phyloP scores from a whole-genome alignment of 495 filamentous ascomycete genomes.

The Bacidia gigantensis region DNA sequence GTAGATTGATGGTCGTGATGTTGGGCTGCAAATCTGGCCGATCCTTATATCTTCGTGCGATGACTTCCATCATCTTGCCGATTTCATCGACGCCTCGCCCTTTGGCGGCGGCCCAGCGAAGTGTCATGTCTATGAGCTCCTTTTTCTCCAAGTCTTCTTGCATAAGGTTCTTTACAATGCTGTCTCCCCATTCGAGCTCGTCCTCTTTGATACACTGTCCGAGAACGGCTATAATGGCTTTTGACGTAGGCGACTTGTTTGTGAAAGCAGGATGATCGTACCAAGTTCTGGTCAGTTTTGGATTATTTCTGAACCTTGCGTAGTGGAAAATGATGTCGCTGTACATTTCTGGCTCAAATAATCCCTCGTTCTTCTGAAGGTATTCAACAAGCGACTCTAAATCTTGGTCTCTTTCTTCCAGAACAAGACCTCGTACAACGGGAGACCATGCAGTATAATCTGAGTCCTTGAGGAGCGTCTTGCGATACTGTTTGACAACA shows the following conservation, averaged over 20 bases:
- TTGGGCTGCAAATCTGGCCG: conserved; percentile 36
- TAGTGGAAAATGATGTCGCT: conserved; percentile 39
- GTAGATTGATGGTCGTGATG: conserved; percentile 56
- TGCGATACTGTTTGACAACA: conserved; percentile 33
- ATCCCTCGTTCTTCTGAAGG: conserved; percentile 18
- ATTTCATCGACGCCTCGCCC: conserved; percentile 58
- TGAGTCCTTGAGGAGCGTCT: conserved; percentile 19
- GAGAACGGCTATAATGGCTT: conserved; percentile 38
- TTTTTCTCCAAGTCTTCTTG: conserved; percentile 33
- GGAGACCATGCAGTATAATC: conserved; percentile 36
- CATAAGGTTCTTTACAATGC: conserved; percentile 46
- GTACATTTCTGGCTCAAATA: conserved; percentile 26
- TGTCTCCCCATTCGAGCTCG: conserved; percentile 47
- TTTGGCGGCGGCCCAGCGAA: conserved; percentile 64
- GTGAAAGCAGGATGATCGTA: conserved; percentile 43
- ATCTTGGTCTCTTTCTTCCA: conserved; percentile 38
- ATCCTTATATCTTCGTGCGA: conserved; percentile 34
- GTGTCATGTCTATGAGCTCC: conserved; percentile 47
- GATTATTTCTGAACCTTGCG: conserved; percentile 28
- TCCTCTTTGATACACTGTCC: conserved; percentile 42
- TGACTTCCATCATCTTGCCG: conserved; percentile 50
- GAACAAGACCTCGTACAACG: conserved; percentile 53
- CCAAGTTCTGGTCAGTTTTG: conserved; percentile 46
- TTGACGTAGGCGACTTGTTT: conserved; percentile 26
- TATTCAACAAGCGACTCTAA: conserved; percentile 27